Conservation (phyloP, 179 eudicot species). For the Gypsophila paniculata region DNA sequence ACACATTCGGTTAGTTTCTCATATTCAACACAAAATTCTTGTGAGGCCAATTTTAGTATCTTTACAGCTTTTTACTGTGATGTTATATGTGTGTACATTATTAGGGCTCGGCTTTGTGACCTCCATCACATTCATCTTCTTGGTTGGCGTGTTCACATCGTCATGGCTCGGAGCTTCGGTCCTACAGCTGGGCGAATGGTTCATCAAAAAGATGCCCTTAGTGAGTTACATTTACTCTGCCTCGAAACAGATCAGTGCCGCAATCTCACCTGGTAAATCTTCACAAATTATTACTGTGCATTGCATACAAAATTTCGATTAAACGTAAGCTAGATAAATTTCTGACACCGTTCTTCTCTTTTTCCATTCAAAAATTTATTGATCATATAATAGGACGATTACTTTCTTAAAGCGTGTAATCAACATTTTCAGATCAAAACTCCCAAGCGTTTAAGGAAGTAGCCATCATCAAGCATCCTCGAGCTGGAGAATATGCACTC, state of each 20-base stretch:
- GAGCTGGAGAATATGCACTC: slow-evolving; percentile 62
- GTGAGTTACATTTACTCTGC: slow-evolving; percentile 66
- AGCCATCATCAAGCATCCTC: slow-evolving; percentile 70
- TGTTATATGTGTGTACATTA: neutral
- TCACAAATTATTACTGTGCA: neutral
- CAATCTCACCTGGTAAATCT: slow-evolving; percentile 61
- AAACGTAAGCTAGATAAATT: too few species aligned
- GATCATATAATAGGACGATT: neutral
- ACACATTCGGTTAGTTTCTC: slow-evolving; percentile 41
- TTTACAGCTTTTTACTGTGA: neutral
- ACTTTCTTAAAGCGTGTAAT: neutral
- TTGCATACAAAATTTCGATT: neutral
- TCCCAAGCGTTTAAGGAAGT: slow-evolving; percentile 74
- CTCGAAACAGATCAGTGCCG: slow-evolving; percentile 71
- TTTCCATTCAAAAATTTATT: too few species aligned
- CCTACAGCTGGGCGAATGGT: slow-evolving; percentile 63
- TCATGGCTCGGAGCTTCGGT: slow-evolving; percentile 80
- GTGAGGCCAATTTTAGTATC: too few species aligned
- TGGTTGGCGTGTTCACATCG: slow-evolving; percentile 76
- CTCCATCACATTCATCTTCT: slow-evolving; percentile 62
- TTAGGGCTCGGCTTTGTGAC: slow-evolving; percentile 70
- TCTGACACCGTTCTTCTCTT: too few species aligned
- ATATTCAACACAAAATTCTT: too few species aligned
- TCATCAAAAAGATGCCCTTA: slow-evolving; percentile 70
- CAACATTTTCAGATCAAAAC: slow-evolving; percentile 46